phyloP scores from a whole-genome alignment of 176 grass and related monocot species.

The Musa beccarii region DNA sequence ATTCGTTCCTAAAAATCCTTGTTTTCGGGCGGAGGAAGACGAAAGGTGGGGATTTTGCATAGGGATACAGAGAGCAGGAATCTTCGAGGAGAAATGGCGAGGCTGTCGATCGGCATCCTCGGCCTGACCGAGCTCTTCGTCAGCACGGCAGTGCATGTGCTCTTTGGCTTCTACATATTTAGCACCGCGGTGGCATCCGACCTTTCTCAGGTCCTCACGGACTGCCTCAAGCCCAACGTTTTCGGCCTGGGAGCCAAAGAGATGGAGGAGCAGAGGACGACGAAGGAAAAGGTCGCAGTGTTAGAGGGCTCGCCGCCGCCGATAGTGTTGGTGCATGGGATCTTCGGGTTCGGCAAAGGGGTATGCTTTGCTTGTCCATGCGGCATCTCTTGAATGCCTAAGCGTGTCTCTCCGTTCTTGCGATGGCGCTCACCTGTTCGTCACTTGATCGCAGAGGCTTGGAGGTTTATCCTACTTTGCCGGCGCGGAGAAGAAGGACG shows the following conservation, averaged over 20 bases:
- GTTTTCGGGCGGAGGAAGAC: not conserved
- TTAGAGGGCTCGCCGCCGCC: conserved; percentile 66
- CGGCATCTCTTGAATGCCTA: not conserved
- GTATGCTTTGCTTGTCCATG: conserved; percentile 17
- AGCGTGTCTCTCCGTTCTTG: not conserved
- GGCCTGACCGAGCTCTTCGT: conserved; percentile 65
- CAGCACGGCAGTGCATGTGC: conserved; percentile 63
- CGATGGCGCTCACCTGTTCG: not conserved
- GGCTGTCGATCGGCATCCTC: conserved; percentile 37
- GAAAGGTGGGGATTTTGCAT: not conserved
- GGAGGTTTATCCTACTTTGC: conserved; percentile 90
- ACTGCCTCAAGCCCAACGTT: conserved; percentile 34
- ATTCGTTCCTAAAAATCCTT: not conserved
- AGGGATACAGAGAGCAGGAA: not conserved
- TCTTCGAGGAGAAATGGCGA: conserved; percentile 34
- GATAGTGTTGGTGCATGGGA: conserved; percentile 91
- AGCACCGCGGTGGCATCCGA: conserved; percentile 84
- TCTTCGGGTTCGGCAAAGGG: conserved; percentile 97
- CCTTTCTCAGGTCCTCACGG: conserved; percentile 60
- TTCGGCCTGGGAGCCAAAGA: conserved; percentile 32
- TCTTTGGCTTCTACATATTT: conserved; percentile 91
- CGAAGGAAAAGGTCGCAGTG: conserved; percentile 30
- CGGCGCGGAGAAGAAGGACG: conserved; percentile 96
- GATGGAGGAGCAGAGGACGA: conserved; percentile 15
- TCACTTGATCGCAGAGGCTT: conserved; percentile 47